A percentile compares a stretch with the other conserved stretches of the same genome.
These are phyloP conservation scores for Pythium angustatum DNA, from an alignment of 352 stramenopile species.

Conservation along the genomic window DNA sequence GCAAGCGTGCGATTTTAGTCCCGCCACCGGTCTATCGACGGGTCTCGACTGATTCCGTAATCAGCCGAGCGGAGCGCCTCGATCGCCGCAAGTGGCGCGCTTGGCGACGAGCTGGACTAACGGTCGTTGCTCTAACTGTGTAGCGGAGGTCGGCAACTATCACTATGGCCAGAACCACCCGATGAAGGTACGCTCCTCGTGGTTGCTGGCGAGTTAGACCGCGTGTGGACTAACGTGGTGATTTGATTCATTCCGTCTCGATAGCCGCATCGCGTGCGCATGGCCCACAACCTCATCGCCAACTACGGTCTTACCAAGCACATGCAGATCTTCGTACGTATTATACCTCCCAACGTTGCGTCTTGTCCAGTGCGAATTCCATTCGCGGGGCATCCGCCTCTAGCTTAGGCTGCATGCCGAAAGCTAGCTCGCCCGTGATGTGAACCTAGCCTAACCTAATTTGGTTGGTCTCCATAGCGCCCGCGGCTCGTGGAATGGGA, in stretches of 20 bases:
- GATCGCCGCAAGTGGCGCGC: neutral
- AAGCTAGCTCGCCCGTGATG: neutral
- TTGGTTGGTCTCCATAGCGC: slow-evolving; percentile 38
- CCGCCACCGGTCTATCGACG: neutral
- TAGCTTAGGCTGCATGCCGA: neutral
- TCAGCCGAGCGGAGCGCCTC: neutral
- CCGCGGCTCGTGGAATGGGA: slow-evolving; percentile 95
- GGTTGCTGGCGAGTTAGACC: too few species aligned
- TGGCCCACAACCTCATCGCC: slow-evolving; percentile 99
- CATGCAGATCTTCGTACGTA: slow-evolving; percentile 98
- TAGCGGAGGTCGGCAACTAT: slow-evolving; percentile 98
- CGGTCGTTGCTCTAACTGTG: slow-evolving; percentile 37
- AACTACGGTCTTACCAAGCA: slow-evolving; percentile 99
- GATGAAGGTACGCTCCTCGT: slow-evolving; percentile 66
- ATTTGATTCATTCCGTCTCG: too few species aligned
- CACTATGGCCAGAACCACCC: slow-evolving; percentile 96
- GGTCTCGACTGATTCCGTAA: slow-evolving; percentile 15
- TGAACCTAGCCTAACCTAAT: slow-evolving; percentile 10
- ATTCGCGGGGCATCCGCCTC: too few species aligned
- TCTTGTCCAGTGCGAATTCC: neutral
- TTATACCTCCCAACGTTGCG: neutral
- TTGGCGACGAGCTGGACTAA: neutral
- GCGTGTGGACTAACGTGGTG: neutral
- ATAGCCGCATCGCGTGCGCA: slow-evolving; percentile 97
- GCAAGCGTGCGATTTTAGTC: neutral